phyloP scores from a whole-genome alignment of 2,329 filamentous ascomycete species.

The Fusarium tupiense region DNA sequence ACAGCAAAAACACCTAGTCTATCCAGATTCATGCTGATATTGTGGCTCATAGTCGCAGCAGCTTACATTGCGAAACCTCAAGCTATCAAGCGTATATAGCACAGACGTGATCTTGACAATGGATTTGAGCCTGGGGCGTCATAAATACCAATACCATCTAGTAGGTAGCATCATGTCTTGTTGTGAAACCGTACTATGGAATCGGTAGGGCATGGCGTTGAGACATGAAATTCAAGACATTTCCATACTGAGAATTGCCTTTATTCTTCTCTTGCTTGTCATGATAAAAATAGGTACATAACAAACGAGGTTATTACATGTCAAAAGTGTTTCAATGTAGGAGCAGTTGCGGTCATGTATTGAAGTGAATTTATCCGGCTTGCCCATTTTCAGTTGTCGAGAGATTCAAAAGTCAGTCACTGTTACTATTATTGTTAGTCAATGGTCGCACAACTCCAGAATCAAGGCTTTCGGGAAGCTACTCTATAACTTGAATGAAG shows the following conservation, averaged over 20 bases:
- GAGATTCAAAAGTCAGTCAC: neutral
- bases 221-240: neutral
- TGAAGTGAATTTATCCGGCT: neutral
- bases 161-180: neutral
- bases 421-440: neutral
- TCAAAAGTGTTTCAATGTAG: fast-evolving
- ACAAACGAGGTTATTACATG: neutral
- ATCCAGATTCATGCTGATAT: neutral
- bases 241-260: neutral
- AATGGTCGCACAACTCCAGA: neutral
- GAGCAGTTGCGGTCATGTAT: neutral
- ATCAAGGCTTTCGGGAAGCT: neutral
- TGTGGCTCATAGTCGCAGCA: neutral
- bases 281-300: neutral
- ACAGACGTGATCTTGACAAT: neutral
- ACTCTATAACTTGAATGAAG: neutral
- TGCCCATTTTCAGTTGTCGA: neutral
- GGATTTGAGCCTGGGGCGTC: neutral
- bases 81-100: neutral
- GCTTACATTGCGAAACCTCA: neutral
- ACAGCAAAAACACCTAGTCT: too few species aligned
- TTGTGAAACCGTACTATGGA: too few species aligned
- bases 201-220: neutral
- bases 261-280: neutral
- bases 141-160: neutral